phyloP scores from a whole-genome alignment of 768 basidiomycete species.

The Leccinellum rugosiceps region DNA sequence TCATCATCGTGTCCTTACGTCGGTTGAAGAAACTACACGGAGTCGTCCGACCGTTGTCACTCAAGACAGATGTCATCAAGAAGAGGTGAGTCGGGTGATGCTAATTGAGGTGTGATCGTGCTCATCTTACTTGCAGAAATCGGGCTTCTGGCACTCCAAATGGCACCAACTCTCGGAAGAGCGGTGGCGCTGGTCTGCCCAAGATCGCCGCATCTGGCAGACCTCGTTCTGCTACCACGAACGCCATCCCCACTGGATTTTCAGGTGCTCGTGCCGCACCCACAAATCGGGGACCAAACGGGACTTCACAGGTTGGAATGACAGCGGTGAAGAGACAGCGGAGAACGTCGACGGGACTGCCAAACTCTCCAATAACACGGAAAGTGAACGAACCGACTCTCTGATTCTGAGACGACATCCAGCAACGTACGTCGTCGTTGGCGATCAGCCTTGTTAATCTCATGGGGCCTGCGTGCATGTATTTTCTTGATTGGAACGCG shows the following conservation, averaged over 20 bases:
- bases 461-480: constrained; percentile 26
- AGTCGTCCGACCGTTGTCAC: constrained; percentile 87
- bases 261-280: constrained; percentile 40
- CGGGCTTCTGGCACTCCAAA: constrained; percentile 76
- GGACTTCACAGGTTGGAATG: constrained; percentile 17
- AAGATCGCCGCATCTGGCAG: constrained; percentile 75
- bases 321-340: constrained; percentile 74
- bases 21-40: constrained; percentile 83
- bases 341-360: constrained; percentile 64
- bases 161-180: constrained; percentile 57
- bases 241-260: constrained; percentile 48
- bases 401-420: constrained; percentile 8
- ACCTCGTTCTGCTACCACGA: constrained; percentile 69
- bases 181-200: constrained; percentile 50
- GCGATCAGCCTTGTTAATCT: constrained; percentile 3
- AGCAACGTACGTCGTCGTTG: constrained; percentile 11
- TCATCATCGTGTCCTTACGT: constrained; percentile 10
- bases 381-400: constrained; percentile 23
- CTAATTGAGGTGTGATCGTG: not conserved
- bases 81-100: constrained; percentile 58
- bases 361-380: constrained; percentile 35
- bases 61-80: constrained; percentile 98
- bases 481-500: constrained; percentile 33
- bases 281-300: constrained; percentile 24
- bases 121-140: constrained; percentile 47